Evolutionary conservation across 257 asterid genomes (phyloP), one percentile per base, ranked within the genome.

Genomic region (Nicotiana tabacum): DNA sequence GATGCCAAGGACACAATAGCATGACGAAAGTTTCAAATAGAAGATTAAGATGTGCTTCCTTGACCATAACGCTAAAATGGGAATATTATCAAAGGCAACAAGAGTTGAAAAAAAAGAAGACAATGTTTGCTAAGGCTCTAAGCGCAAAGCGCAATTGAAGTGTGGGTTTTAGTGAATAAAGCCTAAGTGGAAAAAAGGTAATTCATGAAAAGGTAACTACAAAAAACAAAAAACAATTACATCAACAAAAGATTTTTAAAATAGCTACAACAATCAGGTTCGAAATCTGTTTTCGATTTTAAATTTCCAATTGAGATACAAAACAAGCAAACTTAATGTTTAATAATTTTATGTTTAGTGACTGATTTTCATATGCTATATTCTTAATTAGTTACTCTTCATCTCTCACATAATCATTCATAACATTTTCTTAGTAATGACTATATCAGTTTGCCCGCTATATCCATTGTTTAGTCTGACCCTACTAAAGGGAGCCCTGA

Each of bases 1-100:
- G 80, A 76, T 76, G 62, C 64, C 62, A 74, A 15, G 64, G 43
- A 37, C 53, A 76, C 64, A 76, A 51, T 76, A 76, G 17, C 46
- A 48, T 29, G 6, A 27, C 4, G 29, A 76, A 12, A 12, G 48
- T 32, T 72, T 72, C 37, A 46, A 72, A 27, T 2, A 76, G 64
- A 76, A 74, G 27, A 51, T 27, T 9, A 51, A 76, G 27, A 76
- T 16, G 80, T 13, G 55, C 64, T 51, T 16, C 29, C 4, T 13
- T 51, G 46, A 27, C 15, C 46, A 15, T 27, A 51, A 27, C 9
- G 2, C 64, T 76, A 29, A 76, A 51, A 6, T 76, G 4, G 30
- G 27, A 46, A 4, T 29, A 51, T 53, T 76, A 15, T 72, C 61
- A 46, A 72, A 46, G 61, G 27, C 21, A 6, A 67, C 32, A 35